Evolutionary conservation across 2,329 filamentous ascomycete species (phyloP), one percentile per base, ranked within the genome.

Genomic region (Cytospora chrysosperma): DNA sequence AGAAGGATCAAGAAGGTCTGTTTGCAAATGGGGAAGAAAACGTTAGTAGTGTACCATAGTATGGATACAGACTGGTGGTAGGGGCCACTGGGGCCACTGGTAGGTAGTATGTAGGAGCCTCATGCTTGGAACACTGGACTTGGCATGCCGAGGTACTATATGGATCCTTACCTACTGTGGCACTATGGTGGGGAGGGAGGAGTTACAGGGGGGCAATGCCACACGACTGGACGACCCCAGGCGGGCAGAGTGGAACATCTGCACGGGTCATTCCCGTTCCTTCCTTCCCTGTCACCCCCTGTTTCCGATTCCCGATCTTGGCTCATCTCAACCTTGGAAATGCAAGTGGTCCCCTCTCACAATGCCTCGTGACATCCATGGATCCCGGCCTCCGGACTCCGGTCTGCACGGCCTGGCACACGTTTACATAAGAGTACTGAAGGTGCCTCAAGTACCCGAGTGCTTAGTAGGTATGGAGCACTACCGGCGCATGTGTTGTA

Each of bases 1-100:
- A 34, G 52, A 34, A 34, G 28, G 52, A n/a, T 30, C 30, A 59
- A 19, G 47, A 59, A 59, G 47, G 34, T 50, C 8, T 59, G 47
- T 52, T 52, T 59, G 56, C 56, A 59, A 59, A 59, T 59, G 47
- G 56, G 21, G 56, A 59, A 28, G 56, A 59, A 57, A 59, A 52
- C 24, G 30, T 12, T 47, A 34, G 30, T 49, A n/a, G n/a, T n/a
- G n/a, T n/a, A n/a, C n/a, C n/a, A n/a, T n/a, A n/a, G n/a, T n/a
- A n/a, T n/a, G n/a, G n/a, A n/a, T n/a, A n/a, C n/a, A n/a, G n/a
- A n/a, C n/a, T n/a, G n/a, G n/a, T n/a, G n/a, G n/a, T n/a, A n/a
- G n/a, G n/a, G n/a, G n/a, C n/a, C n/a, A n/a, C n/a, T n/a, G n/a
- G n/a, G n/a, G n/a, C n/a, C n/a, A n/a, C n/a, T n/a, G n/a, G n/a